Conservation (phyloP, 257 asterid species). For the Jasminum sambac region DNA sequence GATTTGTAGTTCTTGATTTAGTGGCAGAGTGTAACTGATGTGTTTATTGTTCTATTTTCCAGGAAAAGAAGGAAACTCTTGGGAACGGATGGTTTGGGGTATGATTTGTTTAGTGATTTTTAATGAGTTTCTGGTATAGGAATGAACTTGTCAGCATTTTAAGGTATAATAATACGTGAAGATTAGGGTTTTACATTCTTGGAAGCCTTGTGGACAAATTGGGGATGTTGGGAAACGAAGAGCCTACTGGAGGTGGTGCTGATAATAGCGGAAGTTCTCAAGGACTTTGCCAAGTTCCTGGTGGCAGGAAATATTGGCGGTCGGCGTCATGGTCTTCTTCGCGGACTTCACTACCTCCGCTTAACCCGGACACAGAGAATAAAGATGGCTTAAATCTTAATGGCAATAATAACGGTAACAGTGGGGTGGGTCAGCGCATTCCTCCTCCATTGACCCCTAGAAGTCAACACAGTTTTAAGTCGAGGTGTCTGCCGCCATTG, state of each 20-base stretch:
- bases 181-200: neutral
- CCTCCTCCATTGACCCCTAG: conserved; percentile 44
- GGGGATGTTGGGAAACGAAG: conserved; percentile 51
- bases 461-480: conserved; percentile 44
- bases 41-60: neutral
- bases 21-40: neutral
- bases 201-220: conserved; percentile 13
- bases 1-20: neutral
- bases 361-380: conserved; percentile 41
- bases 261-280: conserved; percentile 27
- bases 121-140: neutral
- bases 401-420: conserved; percentile 14
- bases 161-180: neutral
- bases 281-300: conserved; percentile 28
- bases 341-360: conserved; percentile 45
- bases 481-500: conserved; percentile 53
- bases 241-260: conserved; percentile 23
- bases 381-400: conserved; percentile 29
- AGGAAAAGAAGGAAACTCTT: neutral
- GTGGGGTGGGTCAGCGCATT: conserved; percentile 28
- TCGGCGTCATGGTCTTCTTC: conserved; percentile 61
- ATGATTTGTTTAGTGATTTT: neutral
- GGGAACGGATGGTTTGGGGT: neutral
- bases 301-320: conserved; percentile 53
- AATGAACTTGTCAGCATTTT: neutral